These are phyloP conservation scores for Galerina sulciceps DNA, from an alignment of 768 basidiomycete species.

Conservation along the genomic window DNA sequence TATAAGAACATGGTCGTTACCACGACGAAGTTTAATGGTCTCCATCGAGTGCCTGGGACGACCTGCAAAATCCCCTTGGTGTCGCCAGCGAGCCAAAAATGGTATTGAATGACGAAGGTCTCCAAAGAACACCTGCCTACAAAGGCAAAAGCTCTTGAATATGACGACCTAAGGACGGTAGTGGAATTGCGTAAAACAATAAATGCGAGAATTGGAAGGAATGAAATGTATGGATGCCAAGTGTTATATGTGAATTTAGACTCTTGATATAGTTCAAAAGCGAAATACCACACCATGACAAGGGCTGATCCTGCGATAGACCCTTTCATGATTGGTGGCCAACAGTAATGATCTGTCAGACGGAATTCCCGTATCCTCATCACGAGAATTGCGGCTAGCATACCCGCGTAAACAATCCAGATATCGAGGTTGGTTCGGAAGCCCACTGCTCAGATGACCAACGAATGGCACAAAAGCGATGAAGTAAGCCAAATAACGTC, in stretches of 20 bases:
- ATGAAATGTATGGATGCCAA: slow-evolving; percentile 85
- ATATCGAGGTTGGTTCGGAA: slow-evolving; percentile 87
- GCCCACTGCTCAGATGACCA: slow-evolving; percentile 90
- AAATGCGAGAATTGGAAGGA: slow-evolving; percentile 81
- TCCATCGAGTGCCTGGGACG: slow-evolving; percentile 73
- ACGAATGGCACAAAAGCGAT: slow-evolving; percentile 68
- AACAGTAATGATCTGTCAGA: slow-evolving; percentile 70
- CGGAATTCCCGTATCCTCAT: slow-evolving; percentile 78
- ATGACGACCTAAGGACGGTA: slow-evolving; percentile 67
- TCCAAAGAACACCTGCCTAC: slow-evolving; percentile 89
- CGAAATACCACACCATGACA: slow-evolving; percentile 76
- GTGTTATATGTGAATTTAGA: slow-evolving; percentile 86
- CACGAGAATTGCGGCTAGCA: slow-evolving; percentile 73
- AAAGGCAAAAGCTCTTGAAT: slow-evolving; percentile 74
- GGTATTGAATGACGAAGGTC: slow-evolving; percentile 91
- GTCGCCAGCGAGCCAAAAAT: slow-evolving; percentile 84
- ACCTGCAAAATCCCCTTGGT: slow-evolving; percentile 82
- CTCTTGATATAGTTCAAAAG: slow-evolving; percentile 76
- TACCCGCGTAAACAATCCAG: slow-evolving; percentile 88
- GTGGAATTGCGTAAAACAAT: slow-evolving; percentile 78
- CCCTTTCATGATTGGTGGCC: slow-evolving; percentile 56
- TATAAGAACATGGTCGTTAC: slow-evolving; percentile 82
- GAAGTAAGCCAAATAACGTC: slow-evolving; percentile 63
- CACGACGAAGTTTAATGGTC: slow-evolving; percentile 78
- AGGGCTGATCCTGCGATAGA: slow-evolving; percentile 55